Evolutionary conservation across 2,329 filamentous ascomycete genomes (phyloP).

Genomic region (Whalleya microplaca): DNA sequence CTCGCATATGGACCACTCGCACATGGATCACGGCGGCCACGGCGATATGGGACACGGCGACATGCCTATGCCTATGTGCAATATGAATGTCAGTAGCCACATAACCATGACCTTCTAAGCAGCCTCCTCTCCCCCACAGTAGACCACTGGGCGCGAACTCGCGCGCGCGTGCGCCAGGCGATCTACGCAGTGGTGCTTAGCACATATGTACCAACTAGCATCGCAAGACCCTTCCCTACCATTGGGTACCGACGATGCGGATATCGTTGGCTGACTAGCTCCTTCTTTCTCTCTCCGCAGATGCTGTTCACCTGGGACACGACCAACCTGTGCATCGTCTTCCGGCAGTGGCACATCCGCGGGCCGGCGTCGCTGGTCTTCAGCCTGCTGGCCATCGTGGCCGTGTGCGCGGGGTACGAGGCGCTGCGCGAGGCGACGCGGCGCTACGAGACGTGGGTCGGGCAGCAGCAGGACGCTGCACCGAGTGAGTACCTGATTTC

Average conservation of each 20-base stretch:
- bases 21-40: slow-evolving; percentile 53
- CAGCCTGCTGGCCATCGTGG: slow-evolving; percentile 80
- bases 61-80: slow-evolving; percentile 64
- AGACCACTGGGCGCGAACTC: slow-evolving; percentile 4
- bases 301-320: slow-evolving; percentile 99
- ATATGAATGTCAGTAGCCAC: slow-evolving; percentile 75
- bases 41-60: slow-evolving; percentile 57
- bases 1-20: slow-evolving; percentile 45
- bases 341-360: slow-evolving; percentile 85
- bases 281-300: slow-evolving; percentile 48
- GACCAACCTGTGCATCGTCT: slow-evolving; percentile 92
- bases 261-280: slow-evolving; percentile 10
- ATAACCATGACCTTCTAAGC: no score
- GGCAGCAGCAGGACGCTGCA: slow-evolving; percentile 50
- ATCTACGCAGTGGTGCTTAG: no score
- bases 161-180: no score
- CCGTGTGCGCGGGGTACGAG: slow-evolving; percentile 91
- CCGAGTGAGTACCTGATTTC: slow-evolving; percentile 56
- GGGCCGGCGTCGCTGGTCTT: slow-evolving; percentile 74
- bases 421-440: slow-evolving; percentile 77
- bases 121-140: no score
- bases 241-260: slow-evolving; percentile 13
- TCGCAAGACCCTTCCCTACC: neutral
- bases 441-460: slow-evolving; percentile 69
- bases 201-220: no score